Evolutionary conservation across 495 filamentous ascomycete genomes (phyloP).

Genomic region (Podospora pseudocomata): DNA sequence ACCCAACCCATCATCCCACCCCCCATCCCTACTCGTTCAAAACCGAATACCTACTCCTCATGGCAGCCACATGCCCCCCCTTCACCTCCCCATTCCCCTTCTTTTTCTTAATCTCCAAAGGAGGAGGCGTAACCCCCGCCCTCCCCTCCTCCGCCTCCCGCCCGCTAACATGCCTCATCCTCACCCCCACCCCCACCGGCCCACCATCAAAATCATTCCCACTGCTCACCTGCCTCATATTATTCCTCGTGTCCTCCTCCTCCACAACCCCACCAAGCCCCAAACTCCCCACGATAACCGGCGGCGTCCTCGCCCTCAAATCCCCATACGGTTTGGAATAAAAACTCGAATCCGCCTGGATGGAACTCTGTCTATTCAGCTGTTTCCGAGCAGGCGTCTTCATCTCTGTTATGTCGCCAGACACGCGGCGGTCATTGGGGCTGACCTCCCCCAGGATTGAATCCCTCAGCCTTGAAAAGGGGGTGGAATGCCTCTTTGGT

Average conservation of each 20-base stretch:
- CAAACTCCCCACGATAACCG: slow-evolving; percentile 40
- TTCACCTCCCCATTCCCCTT: not conserved
- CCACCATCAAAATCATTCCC: slow-evolving; percentile 57
- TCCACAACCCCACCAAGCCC: slow-evolving; percentile 7
- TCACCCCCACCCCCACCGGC: slow-evolving; percentile 29
- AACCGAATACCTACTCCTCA: slow-evolving; percentile 26
- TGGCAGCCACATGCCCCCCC: not conserved
- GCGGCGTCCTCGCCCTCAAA: slow-evolving; percentile 45
- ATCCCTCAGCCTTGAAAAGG: slow-evolving; percentile 29
- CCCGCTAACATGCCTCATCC: slow-evolving; percentile 70
- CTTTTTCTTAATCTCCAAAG: not conserved
- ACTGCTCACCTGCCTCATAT: slow-evolving; percentile 47
- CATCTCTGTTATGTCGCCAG: slow-evolving; percentile 31
- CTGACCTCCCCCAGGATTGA: slow-evolving; percentile 42
- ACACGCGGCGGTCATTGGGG: slow-evolving; percentile 38
- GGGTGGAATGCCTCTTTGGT: slow-evolving; percentile 20
- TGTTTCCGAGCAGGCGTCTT: slow-evolving; percentile 19
- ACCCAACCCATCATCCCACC: not conserved
- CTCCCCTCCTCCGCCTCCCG: slow-evolving; percentile 83
- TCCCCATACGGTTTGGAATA: slow-evolving; percentile 51
- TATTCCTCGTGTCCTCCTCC: slow-evolving; percentile 5
- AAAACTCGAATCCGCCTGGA: slow-evolving; percentile 53
- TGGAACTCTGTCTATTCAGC: slow-evolving; percentile 39
- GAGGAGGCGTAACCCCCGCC: slow-evolving; percentile 25
- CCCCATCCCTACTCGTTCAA: slow-evolving; percentile 24